A percentile compares a stretch with the other conserved stretches of the same genome.
phyloP scores from a whole-genome alignment of 2,329 filamentous ascomycete species.

The Chaetomium olivaceum region DNA sequence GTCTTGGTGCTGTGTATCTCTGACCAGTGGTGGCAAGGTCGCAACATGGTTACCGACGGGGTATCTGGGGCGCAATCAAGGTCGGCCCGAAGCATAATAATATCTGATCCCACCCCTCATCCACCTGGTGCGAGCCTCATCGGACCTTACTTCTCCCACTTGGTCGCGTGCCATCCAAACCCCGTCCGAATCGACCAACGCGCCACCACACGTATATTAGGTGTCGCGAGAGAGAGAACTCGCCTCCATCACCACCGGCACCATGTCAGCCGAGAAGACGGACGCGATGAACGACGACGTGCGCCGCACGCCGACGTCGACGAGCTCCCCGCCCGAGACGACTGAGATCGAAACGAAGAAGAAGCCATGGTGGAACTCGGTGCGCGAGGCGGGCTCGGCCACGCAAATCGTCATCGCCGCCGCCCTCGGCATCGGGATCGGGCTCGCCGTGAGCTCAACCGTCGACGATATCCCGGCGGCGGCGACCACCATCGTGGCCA shows the following conservation, averaged over 20 bases:
- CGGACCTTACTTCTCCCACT: neutral
- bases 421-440: conserved; percentile 51
- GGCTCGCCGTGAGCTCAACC: conserved; percentile 46
- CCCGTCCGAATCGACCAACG: neutral
- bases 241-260: neutral
- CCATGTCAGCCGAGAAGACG: neutral
- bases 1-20: neutral
- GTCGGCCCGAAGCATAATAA: neutral
- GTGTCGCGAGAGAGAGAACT: neutral
- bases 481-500: conserved; percentile 45
- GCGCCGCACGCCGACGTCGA: neutral
- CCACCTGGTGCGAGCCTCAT: neutral
- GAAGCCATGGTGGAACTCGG: conserved; percentile 9
- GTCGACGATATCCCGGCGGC: conserved; percentile 47
- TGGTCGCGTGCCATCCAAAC: neutral
- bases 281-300: neutral
- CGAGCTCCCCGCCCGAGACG: neutral
- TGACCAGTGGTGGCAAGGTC: neutral
- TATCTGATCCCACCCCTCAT: neutral
- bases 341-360: neutral
- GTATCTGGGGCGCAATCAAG: neutral
- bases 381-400: neutral
- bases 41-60: neutral
- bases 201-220: neutral
- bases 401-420: conserved; percentile 52